Base-by-base conservation (phyloP, 2,329 filamentous ascomycete genomes). In the Beauveria bassiana region DNA sequence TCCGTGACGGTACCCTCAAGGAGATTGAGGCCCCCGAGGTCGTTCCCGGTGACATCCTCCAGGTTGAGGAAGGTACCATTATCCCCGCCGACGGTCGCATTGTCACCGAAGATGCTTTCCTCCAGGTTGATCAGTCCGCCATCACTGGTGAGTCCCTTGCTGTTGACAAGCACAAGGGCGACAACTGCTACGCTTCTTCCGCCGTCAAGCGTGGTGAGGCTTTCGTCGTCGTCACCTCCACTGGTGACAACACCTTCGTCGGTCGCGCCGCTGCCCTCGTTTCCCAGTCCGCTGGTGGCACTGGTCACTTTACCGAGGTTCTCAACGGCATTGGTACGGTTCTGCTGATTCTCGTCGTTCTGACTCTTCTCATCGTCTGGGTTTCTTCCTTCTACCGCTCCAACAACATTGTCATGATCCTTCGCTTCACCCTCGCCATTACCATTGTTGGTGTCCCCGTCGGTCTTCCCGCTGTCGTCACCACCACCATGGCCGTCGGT, bases 401-500 rank as follows among this genome's bases (percentile, higher is more conserved):
- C 71, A 93, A 93, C 76, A 75, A 73, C 62, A 96, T 95, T 65
- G 86, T 93, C 65, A 76, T 77, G 6, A 96, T 96, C 63, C 86
- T 96, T 53, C 82, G 89, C 66, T 95, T 91, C 79, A 95, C 91
- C 61, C 82, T 96, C 50, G 91, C 89, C 67, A 93, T 96, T 69
- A 95, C 90, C 69, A 93, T 96, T 66, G 90, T 96, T 65, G 91
- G 91, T 83, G 91, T 96, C 28, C 91, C 91, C 60, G 91, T 96
- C 77, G 91, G 91, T 87, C 90, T 96, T 66, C 91, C 91, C 64
- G 91, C 90, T 68, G 91, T 96, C 78, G 91, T 96, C 64, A 96
- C 92, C 70, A 96, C 91, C 69, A 96, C 91, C 72, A 95, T 96
- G 91, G 91, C 91, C 73, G 91, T 96, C 74, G 91, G 91, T 79